A percentile compares a stretch with the other conserved stretches of the same genome.
These are phyloP conservation scores for Chondrostereum purpureum DNA, from an alignment of 1,284 basidiomycete genomes.

Conservation along the genomic window DNA sequence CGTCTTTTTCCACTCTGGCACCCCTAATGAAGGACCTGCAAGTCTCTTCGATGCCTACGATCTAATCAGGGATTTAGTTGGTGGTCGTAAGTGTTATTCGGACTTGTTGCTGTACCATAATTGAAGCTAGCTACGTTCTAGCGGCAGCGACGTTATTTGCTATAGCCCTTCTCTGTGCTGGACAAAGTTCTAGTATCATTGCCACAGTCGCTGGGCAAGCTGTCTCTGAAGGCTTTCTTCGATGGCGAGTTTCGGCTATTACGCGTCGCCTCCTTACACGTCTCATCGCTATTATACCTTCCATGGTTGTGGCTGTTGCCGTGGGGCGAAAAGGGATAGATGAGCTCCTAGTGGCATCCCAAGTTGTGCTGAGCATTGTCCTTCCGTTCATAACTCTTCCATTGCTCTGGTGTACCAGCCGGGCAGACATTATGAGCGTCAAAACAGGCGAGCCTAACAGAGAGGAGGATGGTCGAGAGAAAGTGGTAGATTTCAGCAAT, in stretches of 20 bases:
- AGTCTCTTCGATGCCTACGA: conserved; percentile 6
- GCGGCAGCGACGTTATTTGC: conserved; percentile 6
- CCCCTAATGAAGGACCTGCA: background rate
- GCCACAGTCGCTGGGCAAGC: conserved; percentile 91
- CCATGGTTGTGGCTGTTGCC: conserved; percentile 71
- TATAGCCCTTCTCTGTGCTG: background rate
- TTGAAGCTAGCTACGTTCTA: background rate
- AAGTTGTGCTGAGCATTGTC: conserved; percentile 84
- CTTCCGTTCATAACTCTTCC: conserved; percentile 86
- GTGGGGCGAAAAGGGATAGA: conserved; percentile 76
- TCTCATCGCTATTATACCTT: conserved; percentile 81
- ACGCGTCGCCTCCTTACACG: conserved; percentile 75
- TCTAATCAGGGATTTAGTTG: conserved; percentile 2
- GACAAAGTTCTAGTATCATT: conserved; percentile 84
- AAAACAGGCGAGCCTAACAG: conserved; percentile 11
- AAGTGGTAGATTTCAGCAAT: conserved; percentile 52
- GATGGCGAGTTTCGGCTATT: conserved; percentile 79
- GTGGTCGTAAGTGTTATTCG: background rate
- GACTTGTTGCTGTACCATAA: too few relatives aligned
- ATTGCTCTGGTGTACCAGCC: conserved; percentile 70
- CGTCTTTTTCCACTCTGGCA: background rate
- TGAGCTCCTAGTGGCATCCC: conserved; percentile 78
- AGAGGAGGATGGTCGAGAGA: conserved; percentile 8
- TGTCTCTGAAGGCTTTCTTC: conserved; percentile 89
- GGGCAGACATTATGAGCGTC: conserved; percentile 63